These are phyloP conservation scores for Albugo candida DNA, from an alignment of 352 stramenopile genomes.

Conservation along the genomic window DNA sequence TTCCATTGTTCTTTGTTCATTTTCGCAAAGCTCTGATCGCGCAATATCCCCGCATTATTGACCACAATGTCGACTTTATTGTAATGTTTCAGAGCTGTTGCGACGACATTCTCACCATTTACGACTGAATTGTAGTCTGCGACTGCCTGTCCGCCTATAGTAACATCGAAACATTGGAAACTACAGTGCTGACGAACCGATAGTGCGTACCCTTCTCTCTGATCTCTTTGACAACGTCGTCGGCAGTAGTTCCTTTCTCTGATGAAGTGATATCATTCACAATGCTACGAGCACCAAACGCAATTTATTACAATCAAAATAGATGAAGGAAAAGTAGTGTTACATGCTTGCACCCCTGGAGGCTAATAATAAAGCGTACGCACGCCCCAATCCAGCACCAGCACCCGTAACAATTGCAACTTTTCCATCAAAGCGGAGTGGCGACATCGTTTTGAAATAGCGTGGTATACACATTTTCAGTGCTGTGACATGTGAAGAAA, in stretches of 20 bases:
- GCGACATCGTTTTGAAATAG: no score
- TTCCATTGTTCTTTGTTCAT: constrained; percentile 78
- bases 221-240: constrained; percentile 62
- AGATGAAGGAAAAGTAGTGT: constrained; percentile 7
- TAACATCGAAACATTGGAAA: no score
- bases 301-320: constrained; percentile 16
- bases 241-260: constrained; percentile 13
- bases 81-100: constrained; percentile 23
- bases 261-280: constrained; percentile 38
- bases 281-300: constrained; percentile 36
- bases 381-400: constrained; percentile 61
- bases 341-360: no score
- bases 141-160: constrained; percentile 9
- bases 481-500: no score
- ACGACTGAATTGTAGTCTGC: constrained; percentile 27
- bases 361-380: constrained; percentile 23
- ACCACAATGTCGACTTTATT: constrained; percentile 50
- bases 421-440: constrained; percentile 2
- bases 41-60: constrained; percentile 58
- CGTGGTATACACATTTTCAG: no score
- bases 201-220: constrained; percentile 25
- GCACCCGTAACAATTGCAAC: constrained; percentile 77
- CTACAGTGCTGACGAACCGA: no score
- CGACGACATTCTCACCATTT: constrained; percentile 23
- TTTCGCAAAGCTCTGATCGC: constrained; percentile 70